Conservation (phyloP, 495 filamentous ascomycete genomes). For the Rhypophila decipiens region DNA sequence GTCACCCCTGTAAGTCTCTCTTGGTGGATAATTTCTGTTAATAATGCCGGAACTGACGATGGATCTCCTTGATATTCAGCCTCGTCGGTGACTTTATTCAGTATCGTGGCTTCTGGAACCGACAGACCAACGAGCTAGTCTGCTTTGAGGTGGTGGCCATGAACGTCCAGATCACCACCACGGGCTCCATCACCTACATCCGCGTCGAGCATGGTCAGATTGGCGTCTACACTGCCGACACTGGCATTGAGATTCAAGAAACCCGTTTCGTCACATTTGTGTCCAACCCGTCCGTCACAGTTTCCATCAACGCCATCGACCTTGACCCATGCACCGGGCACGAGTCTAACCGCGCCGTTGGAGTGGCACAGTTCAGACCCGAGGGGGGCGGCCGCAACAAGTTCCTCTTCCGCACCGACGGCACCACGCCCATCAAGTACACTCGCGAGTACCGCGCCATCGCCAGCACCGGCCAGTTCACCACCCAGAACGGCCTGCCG, state of each 20-base stretch:
- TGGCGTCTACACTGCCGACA: conserved; percentile 23
- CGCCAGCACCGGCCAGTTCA: conserved; percentile 16
- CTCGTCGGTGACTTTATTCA: conserved; percentile 31
- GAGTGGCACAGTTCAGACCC: conserved; percentile 7
- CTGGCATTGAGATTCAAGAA: conserved; percentile 27
- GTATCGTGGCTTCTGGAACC: conserved; percentile 24
- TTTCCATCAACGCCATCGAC: conserved; percentile 34
- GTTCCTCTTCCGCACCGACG: conserved; percentile 20
- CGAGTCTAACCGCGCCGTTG: conserved; percentile 18
- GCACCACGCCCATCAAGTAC: conserved; percentile 21
- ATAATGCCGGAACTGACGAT: no score
- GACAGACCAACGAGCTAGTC: conserved; percentile 13
- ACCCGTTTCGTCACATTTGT: conserved; percentile 17
- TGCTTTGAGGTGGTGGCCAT: conserved; percentile 27
- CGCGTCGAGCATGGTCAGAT: conserved; percentile 28
- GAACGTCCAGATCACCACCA: conserved; percentile 30
- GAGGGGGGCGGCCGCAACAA: conserved; percentile 30
- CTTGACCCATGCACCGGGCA: conserved; percentile 36
- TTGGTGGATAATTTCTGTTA: no score
- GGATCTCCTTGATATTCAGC: no score
- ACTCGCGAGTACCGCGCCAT: conserved; percentile 30
- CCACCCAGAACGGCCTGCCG: conserved; percentile 29
- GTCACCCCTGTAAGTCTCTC: no score
- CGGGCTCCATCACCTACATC: conserved; percentile 24
- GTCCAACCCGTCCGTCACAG: conserved; percentile 10